Percentiles rank a stretch among this genome's conserved stretches.
Evolutionary conservation across 2,329 filamentous ascomycete genomes (phyloP).

Genomic region (Aspergillus pseudoglaucus): DNA sequence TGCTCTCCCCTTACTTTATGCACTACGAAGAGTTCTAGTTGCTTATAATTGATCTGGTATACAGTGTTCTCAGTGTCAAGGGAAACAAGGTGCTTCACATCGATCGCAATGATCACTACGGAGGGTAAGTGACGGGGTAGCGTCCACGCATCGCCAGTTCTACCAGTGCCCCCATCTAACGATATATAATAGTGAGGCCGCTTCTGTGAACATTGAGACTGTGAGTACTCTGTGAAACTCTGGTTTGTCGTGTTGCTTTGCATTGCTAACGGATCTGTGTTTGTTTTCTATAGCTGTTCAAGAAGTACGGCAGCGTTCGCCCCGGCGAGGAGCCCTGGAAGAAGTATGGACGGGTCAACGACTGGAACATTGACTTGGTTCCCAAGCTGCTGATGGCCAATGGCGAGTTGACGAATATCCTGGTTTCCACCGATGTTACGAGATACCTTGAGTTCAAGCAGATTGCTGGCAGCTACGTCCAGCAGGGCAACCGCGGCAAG

Average conservation of each 20-base stretch:
- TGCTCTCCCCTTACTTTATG: conserved; percentile 7
- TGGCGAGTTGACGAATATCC: conserved; percentile 95
- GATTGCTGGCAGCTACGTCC: conserved; percentile 92
- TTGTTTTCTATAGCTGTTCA: conserved; percentile 68
- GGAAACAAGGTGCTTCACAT: conserved; percentile 99
- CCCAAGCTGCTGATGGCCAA: conserved; percentile 99
- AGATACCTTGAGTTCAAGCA: conserved; percentile 88
- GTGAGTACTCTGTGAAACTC: conserved; percentile 48
- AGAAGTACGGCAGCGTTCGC: conserved; percentile 82
- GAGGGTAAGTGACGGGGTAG: conserved; percentile 61
- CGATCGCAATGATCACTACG: conserved; percentile 96
- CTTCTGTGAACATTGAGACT: conserved; percentile 92
- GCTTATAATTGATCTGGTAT: conserved; percentile 15
- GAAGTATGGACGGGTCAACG: conserved; percentile 91
- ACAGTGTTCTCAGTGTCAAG: conserved; percentile 90
- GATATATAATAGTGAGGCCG: conserved; percentile 64
- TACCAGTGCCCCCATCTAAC: conserved; percentile 20
- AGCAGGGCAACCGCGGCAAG: conserved; percentile 74
- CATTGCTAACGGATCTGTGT: neutral
- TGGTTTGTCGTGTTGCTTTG: neutral
- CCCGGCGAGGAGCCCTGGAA: conserved; percentile 89
- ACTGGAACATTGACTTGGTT: conserved; percentile 99
- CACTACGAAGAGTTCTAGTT: conserved; percentile 5
- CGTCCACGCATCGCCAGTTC: conserved; percentile 4
- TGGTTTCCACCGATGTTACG: conserved; percentile 90